Base-by-base conservation (phyloP, 805 yeast genomes). In the Brettanomyces custersianus region DNA sequence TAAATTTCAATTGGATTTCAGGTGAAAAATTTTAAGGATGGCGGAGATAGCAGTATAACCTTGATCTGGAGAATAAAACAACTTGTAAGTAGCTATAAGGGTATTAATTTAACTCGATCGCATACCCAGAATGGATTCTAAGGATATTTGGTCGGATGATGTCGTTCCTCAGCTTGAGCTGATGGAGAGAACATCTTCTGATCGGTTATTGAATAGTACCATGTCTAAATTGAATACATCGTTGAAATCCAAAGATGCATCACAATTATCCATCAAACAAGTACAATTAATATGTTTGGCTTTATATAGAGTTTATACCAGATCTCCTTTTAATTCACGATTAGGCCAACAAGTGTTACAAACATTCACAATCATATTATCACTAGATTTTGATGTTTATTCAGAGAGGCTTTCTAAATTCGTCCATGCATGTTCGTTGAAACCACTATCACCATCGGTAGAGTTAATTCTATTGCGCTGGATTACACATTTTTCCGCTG, bases 391-490 rank as follows among this genome's bases (percentile, higher is more conserved):
- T 59, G 48, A 44, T 20, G 44, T 37, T 29, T 51, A 51, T 27
- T 40, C 50, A 4, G 41, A 52, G 15, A 57, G 51, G 8, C 66
- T 68, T 36, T 42, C 54, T 20, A 62, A 59, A 23, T 72, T 62
- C 45, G 60, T 76, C 29, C 37, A 53, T 17, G 51, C 52, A 9
- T 45, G 54, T 15, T 49, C 66, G 5, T 41, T 48, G 2, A 50
- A 45, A 16, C 55, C 57, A 2, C 57, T 69, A 39, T 81, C 90
- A 1, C 52, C 69, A 4, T 60, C 72, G 2, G 84, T 76, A 52
- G 60, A 77, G 40, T 51, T 76, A 43, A 67, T 78, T 20, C 54
- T 81, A 19, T 58, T 81, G 28, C 63, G 65, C 13, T 81, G 88
- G 87, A 55, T 65, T 31, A 63, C 66, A 34, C 51, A 52, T 33